Evolutionary conservation across 2,329 filamentous ascomycete genomes (phyloP), one percentile per base, ranked within the genome.

Genomic region (Amesomyces nigricolor): DNA sequence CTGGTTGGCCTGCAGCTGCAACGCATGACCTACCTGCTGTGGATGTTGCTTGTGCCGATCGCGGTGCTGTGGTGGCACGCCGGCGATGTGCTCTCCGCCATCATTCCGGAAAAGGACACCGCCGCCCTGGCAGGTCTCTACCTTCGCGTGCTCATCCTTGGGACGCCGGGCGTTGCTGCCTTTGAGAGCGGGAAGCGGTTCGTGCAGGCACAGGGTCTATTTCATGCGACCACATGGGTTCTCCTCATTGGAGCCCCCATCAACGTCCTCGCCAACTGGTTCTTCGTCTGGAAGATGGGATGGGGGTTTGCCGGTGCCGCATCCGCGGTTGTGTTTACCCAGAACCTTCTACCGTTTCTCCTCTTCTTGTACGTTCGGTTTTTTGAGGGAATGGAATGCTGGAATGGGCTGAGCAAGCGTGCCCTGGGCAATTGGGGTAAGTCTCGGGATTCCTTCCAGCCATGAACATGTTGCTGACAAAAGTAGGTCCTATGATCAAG

Each of bases 111-210:
- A 13, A 9, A 35, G 32, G 32, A 35, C 32, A 35, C 32, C 9
- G 32, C 32, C 1, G 70, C 75, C 43, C 75, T 91, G 40, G 88
- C 88, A 0, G 88, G 87, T 2, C 72, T 82, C 14, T 94, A 92
- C 67, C 75, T 92, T 37, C 83, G 82, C 55, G 74, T 94, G 47
- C 75, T 89, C 2, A 77, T 88, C 8, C 63, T 84, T 9, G 88
- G 89, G 32, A 83, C 87, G 14, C 89, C 89, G 0, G 88, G 86
- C 2, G 91, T 88, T 67, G 87, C 86, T 9, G 78, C 79, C 3
- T 92, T 92, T 62, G 89, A 94, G 69, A 80, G 79, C 63, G 84
- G 83, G 2, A 94, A 94, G 69, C 81, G 89, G 50, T 94, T 87
- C 66, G 81, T 91, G 5, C 88, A 92, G 70, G 87, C 89, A 0